Conservation (phyloP, 106 monocot genomes). For the Gastrodia elata region DNA sequence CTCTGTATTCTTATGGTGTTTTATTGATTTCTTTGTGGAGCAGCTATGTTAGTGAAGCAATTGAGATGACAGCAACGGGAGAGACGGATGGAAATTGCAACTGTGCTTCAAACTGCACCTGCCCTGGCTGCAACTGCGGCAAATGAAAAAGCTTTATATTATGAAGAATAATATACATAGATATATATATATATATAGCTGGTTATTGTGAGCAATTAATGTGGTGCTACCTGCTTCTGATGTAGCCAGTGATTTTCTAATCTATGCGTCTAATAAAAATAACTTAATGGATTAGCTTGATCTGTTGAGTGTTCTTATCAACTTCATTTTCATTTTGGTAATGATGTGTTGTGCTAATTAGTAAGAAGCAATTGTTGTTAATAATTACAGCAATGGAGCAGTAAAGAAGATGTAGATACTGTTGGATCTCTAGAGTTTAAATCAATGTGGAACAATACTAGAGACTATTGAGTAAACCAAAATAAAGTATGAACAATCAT, state of each 20-base stretch:
- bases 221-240: background rate
- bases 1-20: background rate
- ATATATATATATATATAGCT: background rate
- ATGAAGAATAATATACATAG: background rate
- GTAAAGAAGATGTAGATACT: no score
- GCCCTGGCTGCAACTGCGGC: slow-evolving; percentile 27
- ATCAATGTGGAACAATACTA: no score
- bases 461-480: no score
- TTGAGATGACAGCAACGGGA: slow-evolving; percentile 13
- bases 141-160: slow-evolving; percentile 14
- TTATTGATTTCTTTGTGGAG: background rate
- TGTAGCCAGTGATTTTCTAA: background rate
- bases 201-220: background rate
- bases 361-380: no score
- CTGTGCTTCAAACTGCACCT: slow-evolving; percentile 52
- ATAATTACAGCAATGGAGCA: no score
- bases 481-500: no score
- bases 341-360: no score
- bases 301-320: background rate
- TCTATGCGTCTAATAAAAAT: background rate
- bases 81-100: slow-evolving; percentile 61
- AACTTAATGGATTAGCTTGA: background rate
- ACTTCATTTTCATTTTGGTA: no score
- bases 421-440: no score
- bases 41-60: slow-evolving; percentile 24